A percentile compares a stretch with the other conserved stretches of the same genome.
Conservation (phyloP, 2,329 filamentous ascomycete species). For the Septoria linicola region DNA sequence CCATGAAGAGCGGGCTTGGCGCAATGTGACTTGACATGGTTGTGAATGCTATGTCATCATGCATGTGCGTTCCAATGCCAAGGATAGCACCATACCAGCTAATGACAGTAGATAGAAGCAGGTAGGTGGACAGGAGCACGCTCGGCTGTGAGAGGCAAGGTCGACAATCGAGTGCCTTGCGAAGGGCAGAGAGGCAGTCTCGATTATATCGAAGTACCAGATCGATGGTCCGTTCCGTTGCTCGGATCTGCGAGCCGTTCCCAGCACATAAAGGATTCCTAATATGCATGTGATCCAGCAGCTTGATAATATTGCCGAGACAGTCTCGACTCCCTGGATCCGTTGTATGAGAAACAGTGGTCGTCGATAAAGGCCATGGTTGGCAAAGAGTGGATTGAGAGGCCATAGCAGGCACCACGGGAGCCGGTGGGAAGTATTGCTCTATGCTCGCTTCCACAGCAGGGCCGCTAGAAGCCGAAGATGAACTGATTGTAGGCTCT, state of each 20-base stretch:
- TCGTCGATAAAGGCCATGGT: no score
- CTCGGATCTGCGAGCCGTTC: not conserved
- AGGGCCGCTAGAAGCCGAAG: no score
- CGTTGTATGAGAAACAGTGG: not conserved
- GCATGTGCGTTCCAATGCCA: not conserved
- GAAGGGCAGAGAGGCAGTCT: conserved; percentile 5
- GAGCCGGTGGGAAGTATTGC: no score
- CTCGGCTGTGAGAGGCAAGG: conserved; percentile 5
- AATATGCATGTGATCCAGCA: conserved; percentile 7
- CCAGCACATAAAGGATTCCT: conserved; percentile 4
- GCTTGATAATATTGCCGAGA: conserved; percentile 2
- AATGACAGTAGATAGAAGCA: not conserved
- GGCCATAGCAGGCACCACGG: no score
- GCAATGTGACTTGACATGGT: conserved; percentile 1
- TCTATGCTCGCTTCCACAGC: no score
- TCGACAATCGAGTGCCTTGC: conserved; percentile 9
- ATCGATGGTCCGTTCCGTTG: conserved; percentile 5
- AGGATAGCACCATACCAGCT: conserved; percentile 7
- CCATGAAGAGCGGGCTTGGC: conserved; percentile 4
- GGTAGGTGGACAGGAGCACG: conserved; percentile 3
- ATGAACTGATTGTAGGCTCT: no score
- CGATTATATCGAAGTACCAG: conserved; percentile 13
- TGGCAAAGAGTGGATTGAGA: no score
- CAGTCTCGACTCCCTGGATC: not conserved
- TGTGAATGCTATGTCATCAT: not conserved